These are phyloP conservation scores for Austroboletus novae-zelandiae DNA, from an alignment of 1,284 basidiomycete genomes.

Conservation along the genomic window DNA sequence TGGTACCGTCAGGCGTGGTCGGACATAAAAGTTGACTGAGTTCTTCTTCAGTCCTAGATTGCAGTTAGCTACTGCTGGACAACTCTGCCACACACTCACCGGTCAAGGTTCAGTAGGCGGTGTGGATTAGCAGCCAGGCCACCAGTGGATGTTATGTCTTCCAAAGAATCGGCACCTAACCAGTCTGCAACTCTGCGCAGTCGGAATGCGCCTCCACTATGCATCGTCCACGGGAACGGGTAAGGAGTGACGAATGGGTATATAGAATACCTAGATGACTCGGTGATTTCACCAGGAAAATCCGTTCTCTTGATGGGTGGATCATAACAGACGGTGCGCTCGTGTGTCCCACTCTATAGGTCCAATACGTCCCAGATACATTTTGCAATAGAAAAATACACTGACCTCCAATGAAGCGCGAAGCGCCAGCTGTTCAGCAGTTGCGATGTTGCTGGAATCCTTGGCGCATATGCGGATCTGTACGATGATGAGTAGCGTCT, in stretches of 20 bases:
- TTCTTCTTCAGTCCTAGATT: constrained; percentile 14
- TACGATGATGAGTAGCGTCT: constrained; percentile 2
- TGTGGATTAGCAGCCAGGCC: constrained; percentile 37
- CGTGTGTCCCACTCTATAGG: constrained; percentile 16
- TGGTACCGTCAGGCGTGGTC: neutral
- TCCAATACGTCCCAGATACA: neutral
- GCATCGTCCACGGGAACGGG: constrained; percentile 47
- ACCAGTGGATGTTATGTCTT: constrained; percentile 37
- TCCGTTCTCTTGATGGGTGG: constrained; percentile 31
- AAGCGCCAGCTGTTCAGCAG: constrained; percentile 52
- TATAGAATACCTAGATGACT: constrained; percentile 47
- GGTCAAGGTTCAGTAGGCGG: constrained; percentile 31
- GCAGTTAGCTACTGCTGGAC: constrained; percentile 12
- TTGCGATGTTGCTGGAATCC: constrained; percentile 36
- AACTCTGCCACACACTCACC: constrained; percentile 22
- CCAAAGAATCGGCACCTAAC: constrained; percentile 38
- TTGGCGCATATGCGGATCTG: constrained; percentile 59
- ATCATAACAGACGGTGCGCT: constrained; percentile 36
- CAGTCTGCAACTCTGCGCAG: constrained; percentile 60
- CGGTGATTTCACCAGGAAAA: constrained; percentile 28
- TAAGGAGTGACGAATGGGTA: constrained; percentile 61
- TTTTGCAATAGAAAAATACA: constrained; percentile 3
- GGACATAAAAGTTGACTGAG: constrained; percentile 15
- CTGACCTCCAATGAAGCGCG: constrained; percentile 53
- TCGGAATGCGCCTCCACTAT: constrained; percentile 49